phyloP scores from a whole-genome alignment of 352 stramenopile genomes.

The Pythium aristosporum region DNA sequence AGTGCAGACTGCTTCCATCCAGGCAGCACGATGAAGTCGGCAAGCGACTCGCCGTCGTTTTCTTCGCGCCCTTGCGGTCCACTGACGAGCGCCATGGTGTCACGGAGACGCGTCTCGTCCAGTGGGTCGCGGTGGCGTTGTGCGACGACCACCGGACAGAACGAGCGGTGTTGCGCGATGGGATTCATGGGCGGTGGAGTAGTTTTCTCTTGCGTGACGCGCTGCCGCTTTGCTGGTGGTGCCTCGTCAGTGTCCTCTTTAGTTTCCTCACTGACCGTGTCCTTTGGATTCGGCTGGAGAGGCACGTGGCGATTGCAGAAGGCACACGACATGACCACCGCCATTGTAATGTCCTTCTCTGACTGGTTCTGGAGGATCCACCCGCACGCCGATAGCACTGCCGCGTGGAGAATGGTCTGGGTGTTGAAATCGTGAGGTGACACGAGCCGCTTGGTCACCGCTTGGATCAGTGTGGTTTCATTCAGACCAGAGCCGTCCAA shows the following conservation, averaged over 20 bases:
- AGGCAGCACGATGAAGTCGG: slow-evolving; percentile 27
- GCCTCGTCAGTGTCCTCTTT: background rate
- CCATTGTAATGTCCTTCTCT: background rate
- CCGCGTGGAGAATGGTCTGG: slow-evolving; percentile 20
- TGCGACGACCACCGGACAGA: slow-evolving; percentile 55
- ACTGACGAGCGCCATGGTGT: background rate
- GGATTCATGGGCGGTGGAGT: slow-evolving; percentile 17
- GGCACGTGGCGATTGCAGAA: slow-evolving; percentile 44
- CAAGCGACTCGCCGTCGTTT: background rate
- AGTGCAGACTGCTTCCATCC: slow-evolving; percentile 34
- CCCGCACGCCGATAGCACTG: slow-evolving; percentile 37
- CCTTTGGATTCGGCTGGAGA: background rate
- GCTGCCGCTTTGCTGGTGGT: slow-evolving; percentile 35
- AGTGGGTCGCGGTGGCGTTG: slow-evolving; percentile 8
- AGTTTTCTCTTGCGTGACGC: slow-evolving; percentile 12
- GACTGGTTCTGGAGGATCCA: slow-evolving; percentile 39
- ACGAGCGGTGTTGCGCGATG: slow-evolving; percentile 47
- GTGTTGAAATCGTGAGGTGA: background rate
- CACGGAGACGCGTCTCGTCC: slow-evolving; percentile 13
- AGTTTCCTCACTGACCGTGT: background rate
- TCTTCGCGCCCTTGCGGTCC: background rate
- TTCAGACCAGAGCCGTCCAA: background rate
- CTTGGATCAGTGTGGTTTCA: background rate
- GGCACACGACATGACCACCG: slow-evolving; percentile 31
- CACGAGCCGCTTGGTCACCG: background rate